phyloP scores from a whole-genome alignment of 2,329 filamentous ascomycete genomes.

The Calonectria pseudoreteaudii region DNA sequence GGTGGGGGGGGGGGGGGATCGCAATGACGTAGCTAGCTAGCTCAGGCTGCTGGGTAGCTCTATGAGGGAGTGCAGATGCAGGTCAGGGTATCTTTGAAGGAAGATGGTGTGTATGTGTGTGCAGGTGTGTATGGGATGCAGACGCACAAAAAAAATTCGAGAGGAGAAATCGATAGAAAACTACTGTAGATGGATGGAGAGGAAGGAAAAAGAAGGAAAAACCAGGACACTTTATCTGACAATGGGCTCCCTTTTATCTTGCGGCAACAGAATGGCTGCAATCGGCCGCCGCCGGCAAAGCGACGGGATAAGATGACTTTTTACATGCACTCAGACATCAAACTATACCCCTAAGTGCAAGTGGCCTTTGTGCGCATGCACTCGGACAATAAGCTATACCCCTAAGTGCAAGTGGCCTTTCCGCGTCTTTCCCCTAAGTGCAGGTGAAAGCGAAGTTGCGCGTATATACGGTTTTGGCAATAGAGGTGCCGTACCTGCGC shows the following conservation, averaged over 20 bases:
- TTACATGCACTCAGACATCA: constrained; percentile 6
- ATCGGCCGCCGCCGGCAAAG: constrained; percentile 39
- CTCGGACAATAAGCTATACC: constrained; percentile 15
- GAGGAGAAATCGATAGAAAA: constrained; percentile 2
- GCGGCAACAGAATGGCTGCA: constrained; percentile 34
- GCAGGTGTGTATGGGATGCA: background rate
- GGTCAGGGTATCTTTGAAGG: constrained; percentile 1
- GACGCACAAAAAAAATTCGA: background rate
- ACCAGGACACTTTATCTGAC: constrained; percentile 33
- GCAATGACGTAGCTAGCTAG: constrained; percentile 38
- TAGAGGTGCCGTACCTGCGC: constrained; percentile 8
- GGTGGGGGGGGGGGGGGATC: constrained; percentile 19
- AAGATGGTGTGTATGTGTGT: background rate
- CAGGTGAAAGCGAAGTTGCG: constrained; percentile 18
- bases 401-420: constrained; percentile 16
- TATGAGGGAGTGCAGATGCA: constrained; percentile 20
- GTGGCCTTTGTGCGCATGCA: constrained; percentile 26
- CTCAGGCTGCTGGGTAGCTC: constrained; percentile 14
- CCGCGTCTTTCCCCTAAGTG: constrained; percentile 17
- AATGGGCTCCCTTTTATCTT: constrained; percentile 21
- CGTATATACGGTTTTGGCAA: constrained; percentile 9
- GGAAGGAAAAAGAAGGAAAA: constrained; percentile 1
- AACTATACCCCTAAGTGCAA: constrained; percentile 17
- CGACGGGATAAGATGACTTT: constrained; percentile 14
- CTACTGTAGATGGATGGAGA: background rate